Evolutionary conservation across 139 green algal species (phyloP).

Genomic region (Tetraselmis chui): DNA sequence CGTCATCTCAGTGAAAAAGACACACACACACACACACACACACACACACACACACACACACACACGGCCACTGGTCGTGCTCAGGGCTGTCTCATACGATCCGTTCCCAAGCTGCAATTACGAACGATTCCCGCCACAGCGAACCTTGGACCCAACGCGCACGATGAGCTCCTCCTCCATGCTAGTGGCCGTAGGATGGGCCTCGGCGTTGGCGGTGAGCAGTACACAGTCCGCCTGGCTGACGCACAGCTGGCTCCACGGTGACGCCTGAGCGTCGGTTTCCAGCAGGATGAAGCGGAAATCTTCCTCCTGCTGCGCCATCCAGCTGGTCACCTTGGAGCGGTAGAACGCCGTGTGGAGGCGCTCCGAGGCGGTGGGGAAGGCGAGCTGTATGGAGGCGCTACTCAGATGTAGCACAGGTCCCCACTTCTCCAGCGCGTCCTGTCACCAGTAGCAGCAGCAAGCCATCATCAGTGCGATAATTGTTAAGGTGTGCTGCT

Average conservation of each 20-base stretch:
- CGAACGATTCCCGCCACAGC: too few relatives aligned
- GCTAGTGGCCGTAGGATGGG: background rate
- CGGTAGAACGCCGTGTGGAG: conserved; percentile 65
- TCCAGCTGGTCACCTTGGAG: conserved; percentile 69
- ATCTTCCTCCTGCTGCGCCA: conserved; percentile 68
- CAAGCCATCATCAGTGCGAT: too few relatives aligned
- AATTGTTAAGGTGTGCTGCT: too few relatives aligned
- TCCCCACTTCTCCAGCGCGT: conserved; percentile 34
- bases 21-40: too few relatives aligned
- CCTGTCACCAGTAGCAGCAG: too few relatives aligned
- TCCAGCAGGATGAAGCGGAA: conserved; percentile 70
- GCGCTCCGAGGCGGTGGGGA: conserved; percentile 44
- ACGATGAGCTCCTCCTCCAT: background rate
- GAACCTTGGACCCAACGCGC: background rate
- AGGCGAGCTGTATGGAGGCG: conserved; percentile 30
- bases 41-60: too few relatives aligned
- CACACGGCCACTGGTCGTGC: too few relatives aligned
- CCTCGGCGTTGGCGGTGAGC: conserved; percentile 21
- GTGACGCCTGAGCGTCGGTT: conserved; percentile 36
- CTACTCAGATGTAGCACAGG: conserved; percentile 45
- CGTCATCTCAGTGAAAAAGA: too few relatives aligned
- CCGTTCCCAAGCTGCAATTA: too few relatives aligned
- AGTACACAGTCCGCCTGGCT: conserved; percentile 54
- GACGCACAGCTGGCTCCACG: conserved; percentile 61
- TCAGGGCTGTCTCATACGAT: too few relatives aligned